Conservation (phyloP, 2,329 filamentous ascomycete genomes). For the Nemania sp. region DNA sequence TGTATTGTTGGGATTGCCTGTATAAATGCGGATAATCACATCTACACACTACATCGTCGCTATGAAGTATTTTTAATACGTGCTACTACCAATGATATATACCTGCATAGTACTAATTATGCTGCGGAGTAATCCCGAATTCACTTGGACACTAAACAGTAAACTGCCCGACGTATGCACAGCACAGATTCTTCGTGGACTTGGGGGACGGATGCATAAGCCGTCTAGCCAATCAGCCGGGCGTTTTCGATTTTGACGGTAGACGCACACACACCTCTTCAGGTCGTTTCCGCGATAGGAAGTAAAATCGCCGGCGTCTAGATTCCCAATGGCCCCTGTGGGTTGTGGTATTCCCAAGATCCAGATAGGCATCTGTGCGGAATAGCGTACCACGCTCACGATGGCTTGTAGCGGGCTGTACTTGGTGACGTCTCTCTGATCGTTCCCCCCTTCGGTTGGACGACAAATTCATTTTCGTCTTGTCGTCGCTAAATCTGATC, state of each 20-base stretch:
- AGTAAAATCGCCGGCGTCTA: constrained; percentile 9
- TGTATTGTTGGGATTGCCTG: constrained; percentile 2
- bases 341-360: not conserved
- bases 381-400: not conserved
- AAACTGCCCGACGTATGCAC: constrained; percentile 8
- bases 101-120: constrained; percentile 6
- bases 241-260: not conserved
- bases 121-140: constrained; percentile 9
- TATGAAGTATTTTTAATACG: too few relatives aligned
- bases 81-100: too few relatives aligned
- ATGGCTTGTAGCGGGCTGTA: too few relatives aligned
- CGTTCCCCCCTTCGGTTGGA: not conserved
- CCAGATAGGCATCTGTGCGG: not conserved
- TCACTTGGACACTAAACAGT: constrained; percentile 1
- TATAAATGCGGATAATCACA: not conserved
- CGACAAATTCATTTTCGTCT: not conserved
- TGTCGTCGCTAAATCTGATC: not conserved
- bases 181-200: constrained; percentile 1
- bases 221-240: not conserved
- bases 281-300: constrained; percentile 15
- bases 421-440: not conserved
- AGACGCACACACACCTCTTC: not conserved
- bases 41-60: not conserved
- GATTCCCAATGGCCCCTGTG: not conserved
- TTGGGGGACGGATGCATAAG: not conserved